Base-by-base conservation (phyloP, 148 eudicot genomes). In the Persicaria tinctoria region DNA sequence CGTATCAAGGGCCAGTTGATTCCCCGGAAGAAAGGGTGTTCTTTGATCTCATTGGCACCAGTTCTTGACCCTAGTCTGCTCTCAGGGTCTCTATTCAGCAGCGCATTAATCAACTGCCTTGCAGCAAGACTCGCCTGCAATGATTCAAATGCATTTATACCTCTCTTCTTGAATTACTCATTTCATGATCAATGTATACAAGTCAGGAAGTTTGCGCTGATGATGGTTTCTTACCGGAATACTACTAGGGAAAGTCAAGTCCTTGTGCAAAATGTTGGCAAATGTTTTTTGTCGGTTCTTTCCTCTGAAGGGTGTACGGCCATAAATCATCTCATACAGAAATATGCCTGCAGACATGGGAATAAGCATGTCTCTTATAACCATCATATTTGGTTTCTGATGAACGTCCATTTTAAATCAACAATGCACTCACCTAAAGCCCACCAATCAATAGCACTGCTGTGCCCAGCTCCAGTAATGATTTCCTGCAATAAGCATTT, bases 391-490 rank as follows among this genome's bases (percentile, higher is more conserved):
- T 50, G 11, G 12, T 8, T 8, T 60, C 66, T 8, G 38, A 11
- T 41, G 71, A 11, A n/a, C 75, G 74, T 70, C n/a, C 17, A 49
- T 20, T 41, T n/a, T 56, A 50, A 74, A 73, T 60, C 17, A 48
- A 51, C 41, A 32, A 76, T 59, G 72, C 47, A 69, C 97, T 86
- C 80, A 94, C 98, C 98, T 72, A 95, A 80, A 79, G 96, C 88
- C 98, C 98, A 95, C 98, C 98, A 95, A 80, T 95, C 98, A 80
- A 95, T 89, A 66, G 97, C 97, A 77, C 98, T 90, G 73, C 88
- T 87, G 79, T 95, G 98, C 72, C 96, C 91, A 46, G 79, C 89
- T 66, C 98, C 98, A 5, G 95, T 92, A 70, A 95, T 90, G 75
- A 95, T 90, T 88, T 95, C 98, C 98, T 95, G 84, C 46, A 80